Base-by-base conservation (phyloP, 2,329 filamentous ascomycete genomes). In the Neonectria hederae region DNA sequence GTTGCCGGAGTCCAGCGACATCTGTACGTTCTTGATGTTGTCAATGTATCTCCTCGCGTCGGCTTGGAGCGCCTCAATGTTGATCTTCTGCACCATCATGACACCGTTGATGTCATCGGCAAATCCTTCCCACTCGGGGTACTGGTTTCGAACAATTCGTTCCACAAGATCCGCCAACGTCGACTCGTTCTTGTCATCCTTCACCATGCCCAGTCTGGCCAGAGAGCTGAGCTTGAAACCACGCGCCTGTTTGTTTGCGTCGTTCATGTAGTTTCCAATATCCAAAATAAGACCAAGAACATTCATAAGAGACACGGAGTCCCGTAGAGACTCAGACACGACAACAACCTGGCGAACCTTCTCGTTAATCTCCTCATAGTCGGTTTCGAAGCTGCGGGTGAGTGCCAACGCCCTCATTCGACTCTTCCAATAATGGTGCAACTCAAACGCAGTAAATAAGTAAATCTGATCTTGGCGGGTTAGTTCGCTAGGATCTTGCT, bases 201-300 rank as follows among this genome's bases (percentile, higher is more conserved):
- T 99, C 76, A 98, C 93, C 94, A 99, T 98, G 65, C 92, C 94
- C 59, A 99, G 84, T 59, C 96, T 90, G 28, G 93, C 92, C 53
- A 99, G 89, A 6, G 96, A 97, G 76, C 94, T 96, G 14, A 99
- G 88, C 83, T 99, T 99, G 90, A 99, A 99, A 67, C 96, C 96
- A 62, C 91, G 92, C 4, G 96, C 96, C 81, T 98, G 96, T 83
- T 99, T 99, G 82, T 97, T 98, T 59, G 94, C 91, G 77, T 98
- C 96, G 83, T 99, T 99, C 96, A 99, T 99, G 85, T 97, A 99
- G 80, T 99, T 99, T 79, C 96, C 96, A 75, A 99, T 97, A 78
- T 97, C 95, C 73, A 99, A 84, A 79, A 99, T 99, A 66, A 98
- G 86, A 63, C 95, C 94, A 61, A 99, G 88, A 51, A 99, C 94